phyloP scores from a whole-genome alignment of 345 rosid species.

The Schrenkiella parvula region DNA sequence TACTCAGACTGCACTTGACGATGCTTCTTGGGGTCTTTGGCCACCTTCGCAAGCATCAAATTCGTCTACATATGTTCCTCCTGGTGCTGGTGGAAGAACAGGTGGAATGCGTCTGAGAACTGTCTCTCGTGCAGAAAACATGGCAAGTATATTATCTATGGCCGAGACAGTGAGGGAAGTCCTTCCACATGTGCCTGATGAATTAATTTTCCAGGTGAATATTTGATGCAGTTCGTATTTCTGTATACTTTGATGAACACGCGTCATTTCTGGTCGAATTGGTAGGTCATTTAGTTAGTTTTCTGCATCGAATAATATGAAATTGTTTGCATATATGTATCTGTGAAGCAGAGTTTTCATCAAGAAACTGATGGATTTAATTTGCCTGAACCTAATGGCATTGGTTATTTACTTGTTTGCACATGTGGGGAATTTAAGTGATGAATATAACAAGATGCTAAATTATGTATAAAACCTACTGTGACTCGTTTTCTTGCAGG shows the following conservation, averaged over 20 bases:
- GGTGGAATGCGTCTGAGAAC: slow-evolving; percentile 55
- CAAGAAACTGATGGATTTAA: not conserved
- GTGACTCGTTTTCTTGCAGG: slow-evolving; percentile 45
- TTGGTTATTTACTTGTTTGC: not conserved
- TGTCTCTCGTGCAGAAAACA: slow-evolving; percentile 34
- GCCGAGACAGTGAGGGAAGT: slow-evolving; percentile 74
- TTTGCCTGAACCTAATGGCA: not conserved
- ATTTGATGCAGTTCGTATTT: not conserved
- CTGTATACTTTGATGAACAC: not conserved
- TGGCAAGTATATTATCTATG: slow-evolving; percentile 62
- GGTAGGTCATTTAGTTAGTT: not conserved
- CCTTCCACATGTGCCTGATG: slow-evolving; percentile 72
- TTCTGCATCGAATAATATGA: not conserved
- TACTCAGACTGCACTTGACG: slow-evolving; percentile 70
- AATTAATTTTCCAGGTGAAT: slow-evolving; percentile 65
- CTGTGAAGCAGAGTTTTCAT: not conserved
- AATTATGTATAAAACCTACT: not conserved
- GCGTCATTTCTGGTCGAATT: not conserved
- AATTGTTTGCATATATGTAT: not conserved
- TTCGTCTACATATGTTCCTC: slow-evolving; percentile 43
- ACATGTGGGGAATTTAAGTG: not conserved
- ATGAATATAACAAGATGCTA: not conserved
- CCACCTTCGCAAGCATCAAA: slow-evolving; percentile 50
- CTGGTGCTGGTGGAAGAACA: slow-evolving; percentile 42
- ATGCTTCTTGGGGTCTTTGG: slow-evolving; percentile 70